Conservation (phyloP, 108 stramenopile species). For the Nannochloropsis salina region DNA sequence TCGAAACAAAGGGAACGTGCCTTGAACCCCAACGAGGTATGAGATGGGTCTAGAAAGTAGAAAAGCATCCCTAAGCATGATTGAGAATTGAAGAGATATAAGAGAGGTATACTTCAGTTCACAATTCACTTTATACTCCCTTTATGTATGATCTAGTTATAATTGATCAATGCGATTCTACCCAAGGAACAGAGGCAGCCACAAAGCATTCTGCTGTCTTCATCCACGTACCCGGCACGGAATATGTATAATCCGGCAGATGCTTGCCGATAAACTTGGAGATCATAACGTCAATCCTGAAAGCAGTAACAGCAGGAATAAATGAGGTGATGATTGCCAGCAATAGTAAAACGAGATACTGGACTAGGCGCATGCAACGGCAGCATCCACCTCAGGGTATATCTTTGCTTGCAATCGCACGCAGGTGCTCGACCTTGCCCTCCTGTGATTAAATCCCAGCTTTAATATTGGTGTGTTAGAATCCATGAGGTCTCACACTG, state of each 20-base stretch:
- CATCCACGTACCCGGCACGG: not conserved
- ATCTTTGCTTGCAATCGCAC: no score
- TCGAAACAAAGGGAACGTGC: not conserved
- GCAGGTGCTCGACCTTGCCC: no score
- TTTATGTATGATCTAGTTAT: no score
- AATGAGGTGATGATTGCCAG: not conserved
- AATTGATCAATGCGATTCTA: no score
- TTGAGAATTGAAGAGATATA: not conserved
- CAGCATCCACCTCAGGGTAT: no score
- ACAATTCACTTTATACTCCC: no score
- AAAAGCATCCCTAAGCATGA: not conserved
- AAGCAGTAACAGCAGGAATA: not conserved
- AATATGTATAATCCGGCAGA: slow-evolving; percentile 14
- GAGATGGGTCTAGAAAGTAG: slow-evolving; percentile 4
- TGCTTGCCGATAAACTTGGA: not conserved
- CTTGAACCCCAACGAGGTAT: not conserved
- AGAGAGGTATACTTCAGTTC: no score
- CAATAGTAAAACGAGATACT: not conserved
- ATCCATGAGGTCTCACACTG: no score
- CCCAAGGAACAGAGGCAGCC: no score
- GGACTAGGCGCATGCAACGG: not conserved
- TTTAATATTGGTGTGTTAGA: no score
- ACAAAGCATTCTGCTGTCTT: no score
- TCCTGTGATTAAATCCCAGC: no score
- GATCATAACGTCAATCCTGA: not conserved